Evolutionary conservation across 1,139 yeast species (phyloP), one percentile per base, ranked within the genome.

Genomic region (Kluyveromyces sp.): DNA sequence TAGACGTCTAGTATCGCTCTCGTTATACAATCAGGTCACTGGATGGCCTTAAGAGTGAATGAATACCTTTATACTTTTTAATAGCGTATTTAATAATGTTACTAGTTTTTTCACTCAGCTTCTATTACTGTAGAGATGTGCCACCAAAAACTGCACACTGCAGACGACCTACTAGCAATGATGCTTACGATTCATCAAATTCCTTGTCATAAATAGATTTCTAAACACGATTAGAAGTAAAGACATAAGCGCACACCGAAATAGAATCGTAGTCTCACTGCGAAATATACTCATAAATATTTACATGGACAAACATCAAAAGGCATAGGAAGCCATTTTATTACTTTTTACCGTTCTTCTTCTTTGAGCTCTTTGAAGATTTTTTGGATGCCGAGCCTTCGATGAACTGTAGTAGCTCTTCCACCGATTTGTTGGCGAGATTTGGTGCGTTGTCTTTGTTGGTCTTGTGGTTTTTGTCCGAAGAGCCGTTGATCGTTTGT

Each of bases 331-430:
- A n/a, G n/a, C 16, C 12, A 20, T 20, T 28, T 18, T 28, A n/a
- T 36, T 15, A 25, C 3, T 25, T 36, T 28, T 36, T 25, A 25
- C 20, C 39, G 22, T 15, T 25, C 42, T 55, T 56, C 44, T 51
- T 51, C 36, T 60, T 64, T 51, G 60, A 60, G 37, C 52, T 56
- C 46, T 61, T 61, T 33, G 60, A 53, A 33, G 53, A 56, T 43
- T 55, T 44, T 38, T 63, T 56, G 34, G 57, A 54, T 12, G 54
- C 55, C 15, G 57, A 58, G 39, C 83, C 85, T 60, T 80, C 83
- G 55, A 83, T 80, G 55, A 75, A 83, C 42, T 71, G 71, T 65
- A 82, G 68, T 49, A 83, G 75, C 47, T 81, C 89, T 42, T 81
- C 89, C 46, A 82, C 74, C 16, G 84, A 77, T 61, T 78, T 71